Percentiles rank a stretch among this genome's conserved stretches.
These are phyloP conservation scores for Perkinsus marinus DNA, from an alignment of 169 alveolate genomes.

Conservation along the genomic window DNA sequence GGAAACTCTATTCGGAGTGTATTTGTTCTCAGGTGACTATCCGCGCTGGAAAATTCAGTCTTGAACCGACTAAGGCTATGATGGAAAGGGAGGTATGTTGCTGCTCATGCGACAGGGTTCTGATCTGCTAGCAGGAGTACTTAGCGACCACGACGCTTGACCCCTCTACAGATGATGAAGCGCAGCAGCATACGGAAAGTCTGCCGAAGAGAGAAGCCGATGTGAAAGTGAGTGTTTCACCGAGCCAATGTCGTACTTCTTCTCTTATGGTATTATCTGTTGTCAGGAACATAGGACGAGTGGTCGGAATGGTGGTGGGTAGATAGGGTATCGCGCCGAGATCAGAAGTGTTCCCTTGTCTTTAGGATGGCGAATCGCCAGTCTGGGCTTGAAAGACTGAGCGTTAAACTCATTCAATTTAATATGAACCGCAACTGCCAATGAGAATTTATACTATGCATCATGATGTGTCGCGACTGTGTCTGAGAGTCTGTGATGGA, in stretches of 20 bases:
- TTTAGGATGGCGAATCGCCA: background rate
- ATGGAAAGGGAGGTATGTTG: background rate
- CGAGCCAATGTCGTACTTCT: background rate
- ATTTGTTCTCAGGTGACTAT: background rate
- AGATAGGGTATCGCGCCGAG: background rate
- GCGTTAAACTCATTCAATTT: no score
- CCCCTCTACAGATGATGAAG: background rate
- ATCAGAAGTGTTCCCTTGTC: background rate
- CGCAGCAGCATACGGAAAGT: background rate
- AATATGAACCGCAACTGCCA: no score
- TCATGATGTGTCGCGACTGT: no score
- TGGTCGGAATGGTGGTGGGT: background rate
- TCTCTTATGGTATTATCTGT: background rate
- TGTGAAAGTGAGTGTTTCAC: background rate
- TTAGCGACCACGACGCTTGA: background rate
- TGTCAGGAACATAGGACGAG: background rate
- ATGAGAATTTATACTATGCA: no score
- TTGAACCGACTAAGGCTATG: background rate
- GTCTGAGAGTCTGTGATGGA: no score
- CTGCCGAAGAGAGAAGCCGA: background rate
- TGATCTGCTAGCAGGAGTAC: background rate
- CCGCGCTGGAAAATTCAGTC: background rate
- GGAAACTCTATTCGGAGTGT: background rate
- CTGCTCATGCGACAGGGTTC: background rate
- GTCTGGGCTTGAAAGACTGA: background rate